Percentiles rank a stretch among this genome's conserved stretches.
Conservation (phyloP, 2,329 filamentous ascomycete species). For the Harringtonia aguacate region DNA sequence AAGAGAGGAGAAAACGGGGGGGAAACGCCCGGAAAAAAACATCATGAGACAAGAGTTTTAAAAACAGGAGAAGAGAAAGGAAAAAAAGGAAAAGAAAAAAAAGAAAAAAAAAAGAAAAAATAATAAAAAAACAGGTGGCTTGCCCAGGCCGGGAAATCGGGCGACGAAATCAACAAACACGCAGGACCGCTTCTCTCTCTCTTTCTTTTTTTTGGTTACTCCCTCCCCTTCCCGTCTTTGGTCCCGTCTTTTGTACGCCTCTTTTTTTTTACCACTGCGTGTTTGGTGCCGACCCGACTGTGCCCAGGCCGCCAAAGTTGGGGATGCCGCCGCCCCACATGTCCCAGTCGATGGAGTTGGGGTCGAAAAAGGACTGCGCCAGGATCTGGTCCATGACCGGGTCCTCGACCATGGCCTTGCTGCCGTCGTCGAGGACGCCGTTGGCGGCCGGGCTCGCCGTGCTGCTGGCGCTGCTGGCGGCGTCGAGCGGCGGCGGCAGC, state of each 20-base stretch:
- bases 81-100: not conserved
- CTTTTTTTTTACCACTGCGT: slow-evolving; percentile 15
- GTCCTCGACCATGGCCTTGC: slow-evolving; percentile 10
- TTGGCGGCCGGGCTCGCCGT: no score
- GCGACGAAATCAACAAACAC: no score
- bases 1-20: not conserved
- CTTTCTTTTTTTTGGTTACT: no score
- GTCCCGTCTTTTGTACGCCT: no score
- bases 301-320: slow-evolving; percentile 13
- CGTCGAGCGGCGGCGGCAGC: not conserved
- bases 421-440: not conserved
- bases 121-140: no score
- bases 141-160: no score
- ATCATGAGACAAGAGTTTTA: not conserved
- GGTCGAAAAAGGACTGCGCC: slow-evolving; percentile 29
- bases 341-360: slow-evolving; percentile 33
- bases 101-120: not conserved
- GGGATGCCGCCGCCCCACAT: slow-evolving; percentile 24
- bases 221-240: no score
- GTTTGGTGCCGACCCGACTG: slow-evolving; percentile 1
- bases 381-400: slow-evolving; percentile 31
- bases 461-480: no score
- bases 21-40: not conserved
- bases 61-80: slow-evolving; percentile 1
- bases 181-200: no score